Evolutionary conservation across 2,329 filamentous ascomycete genomes (phyloP), one percentile per base, ranked within the genome.

Genomic region (Achaetomium macrosporum): DNA sequence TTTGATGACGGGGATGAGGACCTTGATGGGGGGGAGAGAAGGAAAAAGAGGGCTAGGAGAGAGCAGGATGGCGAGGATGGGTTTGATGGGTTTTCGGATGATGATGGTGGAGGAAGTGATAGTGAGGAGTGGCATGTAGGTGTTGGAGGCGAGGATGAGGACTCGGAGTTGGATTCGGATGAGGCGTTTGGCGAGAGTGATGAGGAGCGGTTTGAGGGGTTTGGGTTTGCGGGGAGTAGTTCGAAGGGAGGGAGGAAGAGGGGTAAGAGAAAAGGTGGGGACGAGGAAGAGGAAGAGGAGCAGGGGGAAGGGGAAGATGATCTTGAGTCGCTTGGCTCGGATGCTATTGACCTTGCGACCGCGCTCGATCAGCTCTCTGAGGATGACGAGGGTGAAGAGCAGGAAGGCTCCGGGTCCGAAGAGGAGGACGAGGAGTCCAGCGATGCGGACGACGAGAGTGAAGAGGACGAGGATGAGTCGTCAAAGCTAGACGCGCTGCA

Each of bases 131-230:
- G 90, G 90, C 84, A 79, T 46, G 75, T 95, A 47, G 90, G 91
- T 25, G 75, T 81, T 6, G 75, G 73, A 19, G 73, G 73, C 15
- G 77, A 78, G 31, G 81, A 83, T 36, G 77, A 83, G 17, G 81
- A 84, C 60, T 84, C 81, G 5, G 81, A 84, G 55, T 79, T 84
- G 49, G 82, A 84, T 59, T 82, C 79, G 61, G 81, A 84, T 65
- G 89, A 95, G 63, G 91, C 92, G 2, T 90, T 96, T 75, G 88
- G 90, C 3, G 85, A 88, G 59, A 93, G 88, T 63, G 91, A 96
- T 64, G 85, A 93, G 64, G 91, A 95, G 66, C 80, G 78, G 57
- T 95, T 95, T 43, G 51, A 56, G n/a, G 54, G 54, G 40, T 56
- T 42, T 51, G 91, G 91, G 1, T 90, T 96, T 75, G 88, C 89